Conservation (phyloP, 805 yeast genomes). For the Metschnikowia koreensis region DNA sequence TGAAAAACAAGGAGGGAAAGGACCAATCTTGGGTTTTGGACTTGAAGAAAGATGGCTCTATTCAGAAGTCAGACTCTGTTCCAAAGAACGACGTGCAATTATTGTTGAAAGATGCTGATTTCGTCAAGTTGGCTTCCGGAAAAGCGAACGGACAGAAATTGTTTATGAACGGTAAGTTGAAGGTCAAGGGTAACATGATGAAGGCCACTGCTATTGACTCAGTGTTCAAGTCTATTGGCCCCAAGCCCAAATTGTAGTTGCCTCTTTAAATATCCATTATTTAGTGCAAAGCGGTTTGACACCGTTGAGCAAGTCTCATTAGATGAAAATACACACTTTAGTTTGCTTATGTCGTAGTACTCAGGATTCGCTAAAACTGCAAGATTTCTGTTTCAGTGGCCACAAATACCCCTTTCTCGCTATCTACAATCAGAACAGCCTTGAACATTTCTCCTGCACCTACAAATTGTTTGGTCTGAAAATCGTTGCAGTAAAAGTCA, state of each 20-base stretch:
- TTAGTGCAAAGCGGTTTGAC: slow-evolving; percentile 1
- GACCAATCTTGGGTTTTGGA: slow-evolving; percentile 23
- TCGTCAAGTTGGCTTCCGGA: slow-evolving; percentile 69
- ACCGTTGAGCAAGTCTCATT: background rate
- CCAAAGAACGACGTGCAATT: slow-evolving; percentile 62
- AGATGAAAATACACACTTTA: background rate
- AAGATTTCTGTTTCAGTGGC: slow-evolving; percentile 11
- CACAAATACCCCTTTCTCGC: background rate
- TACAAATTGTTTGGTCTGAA: slow-evolving; percentile 18
- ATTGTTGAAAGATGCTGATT: slow-evolving; percentile 63
- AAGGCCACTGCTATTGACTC: slow-evolving; percentile 78
- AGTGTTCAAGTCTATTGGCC: slow-evolving; percentile 53
- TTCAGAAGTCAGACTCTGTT: slow-evolving; percentile 14
- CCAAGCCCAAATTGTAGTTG: slow-evolving; percentile 41
- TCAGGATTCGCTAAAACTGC: background rate
- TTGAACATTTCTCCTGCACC: slow-evolving; percentile 27
- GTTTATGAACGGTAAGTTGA: slow-evolving; percentile 80
- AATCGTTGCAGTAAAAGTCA: slow-evolving; percentile 2
- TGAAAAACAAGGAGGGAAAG: slow-evolving; percentile 24
- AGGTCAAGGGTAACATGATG: slow-evolving; percentile 88
- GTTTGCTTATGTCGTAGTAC: background rate
- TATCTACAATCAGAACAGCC: slow-evolving; percentile 14
- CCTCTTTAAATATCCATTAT: background rate
- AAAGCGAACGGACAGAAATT: slow-evolving; percentile 83
- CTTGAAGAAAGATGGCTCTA: slow-evolving; percentile 20